Percentiles rank a stretch among this genome's conserved stretches.
phyloP scores from a whole-genome alignment of 768 basidiomycete genomes.

The Tricholoma matsutake region DNA sequence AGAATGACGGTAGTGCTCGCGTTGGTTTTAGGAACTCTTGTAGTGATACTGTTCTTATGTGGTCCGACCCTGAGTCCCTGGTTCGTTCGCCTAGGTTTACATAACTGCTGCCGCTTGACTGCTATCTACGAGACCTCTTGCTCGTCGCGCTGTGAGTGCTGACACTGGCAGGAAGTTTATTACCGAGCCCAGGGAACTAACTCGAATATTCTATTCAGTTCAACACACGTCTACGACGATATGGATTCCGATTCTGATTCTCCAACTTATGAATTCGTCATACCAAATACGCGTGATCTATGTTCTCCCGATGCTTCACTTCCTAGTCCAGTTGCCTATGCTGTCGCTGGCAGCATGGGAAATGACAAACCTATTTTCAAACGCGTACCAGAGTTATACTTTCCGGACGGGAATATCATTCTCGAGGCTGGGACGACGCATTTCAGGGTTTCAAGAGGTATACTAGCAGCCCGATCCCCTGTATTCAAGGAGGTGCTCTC shows the following conservation, averaged over 20 bases:
- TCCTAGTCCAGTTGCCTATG: neutral
- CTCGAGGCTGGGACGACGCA: slow-evolving; percentile 31
- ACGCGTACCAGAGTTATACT: neutral
- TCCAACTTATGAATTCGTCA: slow-evolving; percentile 1
- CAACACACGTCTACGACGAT: no score
- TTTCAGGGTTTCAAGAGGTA: slow-evolving; percentile 35
- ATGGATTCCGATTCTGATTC: slow-evolving; percentile 1
- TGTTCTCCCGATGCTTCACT: neutral
- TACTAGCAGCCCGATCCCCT: slow-evolving; percentile 31
- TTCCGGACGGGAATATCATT: slow-evolving; percentile 37
- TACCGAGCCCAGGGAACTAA: neutral
- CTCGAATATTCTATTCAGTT: neutral
- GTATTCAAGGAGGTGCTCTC: slow-evolving; percentile 40
- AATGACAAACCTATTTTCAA: neutral
- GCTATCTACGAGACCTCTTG: no score
- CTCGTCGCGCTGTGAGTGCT: no score
- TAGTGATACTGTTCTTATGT: no score
- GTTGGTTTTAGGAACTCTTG: no score
- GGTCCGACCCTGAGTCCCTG: no score
- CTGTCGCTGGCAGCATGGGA: neutral
- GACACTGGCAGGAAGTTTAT: no score
- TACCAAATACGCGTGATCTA: neutral
- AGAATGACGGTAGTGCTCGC: no score
- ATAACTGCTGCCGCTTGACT: no score
- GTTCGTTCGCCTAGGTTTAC: no score